phyloP scores from a whole-genome alignment of 495 filamentous ascomycete species.

The Neohortaea acidophila region DNA sequence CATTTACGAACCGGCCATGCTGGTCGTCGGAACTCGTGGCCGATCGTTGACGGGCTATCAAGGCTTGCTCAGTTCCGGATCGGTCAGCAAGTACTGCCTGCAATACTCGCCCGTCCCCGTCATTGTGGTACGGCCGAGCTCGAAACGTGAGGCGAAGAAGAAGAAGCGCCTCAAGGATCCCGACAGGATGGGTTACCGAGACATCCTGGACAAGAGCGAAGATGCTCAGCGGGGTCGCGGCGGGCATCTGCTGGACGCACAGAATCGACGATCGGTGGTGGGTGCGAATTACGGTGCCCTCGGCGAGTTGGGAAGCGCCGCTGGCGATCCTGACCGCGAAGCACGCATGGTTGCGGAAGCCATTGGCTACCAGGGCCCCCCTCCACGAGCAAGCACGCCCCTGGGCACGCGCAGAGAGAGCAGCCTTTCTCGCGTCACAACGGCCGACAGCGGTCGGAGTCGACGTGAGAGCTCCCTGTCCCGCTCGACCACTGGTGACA shows the following conservation, averaged over 20 bases:
- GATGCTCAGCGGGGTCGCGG: slow-evolving; percentile 14
- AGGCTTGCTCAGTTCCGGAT: slow-evolving; percentile 66
- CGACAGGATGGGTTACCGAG: slow-evolving; percentile 58
- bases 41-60: slow-evolving; percentile 77
- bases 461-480: not conserved
- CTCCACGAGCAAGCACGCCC: not conserved
- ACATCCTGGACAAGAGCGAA: slow-evolving; percentile 52
- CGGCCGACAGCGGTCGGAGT: not conserved
- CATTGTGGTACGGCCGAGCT: slow-evolving; percentile 79
- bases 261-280: slow-evolving; percentile 6
- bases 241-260: slow-evolving; percentile 13
- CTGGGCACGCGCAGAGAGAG: not conserved
- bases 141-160: slow-evolving; percentile 86
- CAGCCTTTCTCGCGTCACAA: slow-evolving; percentile 7
- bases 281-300: slow-evolving; percentile 3
- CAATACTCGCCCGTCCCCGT: slow-evolving; percentile 96
- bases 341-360: slow-evolving; percentile 17
- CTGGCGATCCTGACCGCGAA: slow-evolving; percentile 15
- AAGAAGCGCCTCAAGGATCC: slow-evolving; percentile 72
- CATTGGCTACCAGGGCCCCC: slow-evolving; percentile 4
- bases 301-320: slow-evolving; percentile 5
- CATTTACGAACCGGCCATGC: slow-evolving; percentile 84
- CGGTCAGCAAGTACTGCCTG: slow-evolving; percentile 90
- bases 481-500: slow-evolving; percentile 4
- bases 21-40: slow-evolving; percentile 88